Evolutionary conservation across 1,139 yeast genomes (phyloP).

Genomic region (Saccharomycopsis hybrid): DNA sequence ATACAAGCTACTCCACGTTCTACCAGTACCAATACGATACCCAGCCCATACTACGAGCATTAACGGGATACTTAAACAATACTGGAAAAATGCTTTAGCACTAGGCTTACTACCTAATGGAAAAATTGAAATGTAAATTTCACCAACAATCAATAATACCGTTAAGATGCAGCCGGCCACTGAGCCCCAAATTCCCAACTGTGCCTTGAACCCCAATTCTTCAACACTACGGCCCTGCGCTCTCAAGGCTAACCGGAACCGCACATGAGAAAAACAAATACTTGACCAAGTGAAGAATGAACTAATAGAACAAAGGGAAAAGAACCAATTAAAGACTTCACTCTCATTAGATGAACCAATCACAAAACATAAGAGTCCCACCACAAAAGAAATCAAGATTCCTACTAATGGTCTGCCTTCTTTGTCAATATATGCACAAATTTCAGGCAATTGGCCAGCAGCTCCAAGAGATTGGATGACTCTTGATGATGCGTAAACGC

Average conservation of each 20-base stretch:
- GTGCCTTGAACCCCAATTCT: slow-evolving; percentile 43
- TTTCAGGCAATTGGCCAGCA: slow-evolving; percentile 35
- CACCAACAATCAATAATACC: slow-evolving; percentile 39
- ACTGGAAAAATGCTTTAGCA: slow-evolving; percentile 39
- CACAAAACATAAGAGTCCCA: slow-evolving; percentile 61
- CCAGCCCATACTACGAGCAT: slow-evolving; percentile 33
- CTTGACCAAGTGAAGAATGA: slow-evolving; percentile 54
- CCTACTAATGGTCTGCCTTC: slow-evolving; percentile 54
- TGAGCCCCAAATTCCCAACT: slow-evolving; percentile 45
- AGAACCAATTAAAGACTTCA: slow-evolving; percentile 56
- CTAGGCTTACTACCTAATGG: slow-evolving; percentile 34
- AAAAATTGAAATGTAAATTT: slow-evolving; percentile 41
- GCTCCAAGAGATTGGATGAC: slow-evolving; percentile 61
- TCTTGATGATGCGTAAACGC: slow-evolving; percentile 61
- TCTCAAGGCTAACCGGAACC: slow-evolving; percentile 46
- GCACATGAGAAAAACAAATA: slow-evolving; percentile 43
- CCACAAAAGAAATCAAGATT: slow-evolving; percentile 39
- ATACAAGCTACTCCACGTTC: slow-evolving; percentile 25
- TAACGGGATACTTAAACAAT: slow-evolving; percentile 45
- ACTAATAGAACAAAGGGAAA: slow-evolving; percentile 58
- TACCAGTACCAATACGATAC: slow-evolving; percentile 28
- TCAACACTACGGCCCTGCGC: slow-evolving; percentile 39
- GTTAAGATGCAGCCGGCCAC: slow-evolving; percentile 38
- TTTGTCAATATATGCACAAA: slow-evolving; percentile 44
- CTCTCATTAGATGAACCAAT: slow-evolving; percentile 45